A percentile compares a stretch with the other conserved stretches of the same genome.
These are phyloP conservation scores for Leishmania major DNA, from an alignment of 208 protist genomes.

Conservation along the genomic window DNA sequence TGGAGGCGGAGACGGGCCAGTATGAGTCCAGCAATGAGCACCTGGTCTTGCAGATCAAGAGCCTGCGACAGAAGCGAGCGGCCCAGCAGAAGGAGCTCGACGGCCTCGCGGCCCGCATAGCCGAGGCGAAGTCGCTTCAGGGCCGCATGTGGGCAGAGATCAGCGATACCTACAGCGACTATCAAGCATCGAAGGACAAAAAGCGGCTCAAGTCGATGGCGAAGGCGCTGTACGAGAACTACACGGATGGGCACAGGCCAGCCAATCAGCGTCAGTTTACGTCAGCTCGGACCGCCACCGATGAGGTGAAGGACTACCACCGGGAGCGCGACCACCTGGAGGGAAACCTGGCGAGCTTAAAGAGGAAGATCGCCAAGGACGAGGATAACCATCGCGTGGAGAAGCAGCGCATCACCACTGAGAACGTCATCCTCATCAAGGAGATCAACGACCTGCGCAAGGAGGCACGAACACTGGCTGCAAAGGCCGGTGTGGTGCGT, in stretches of 20 bases:
- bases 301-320: slow-evolving; percentile 95
- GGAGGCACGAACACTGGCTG: slow-evolving; percentile 90
- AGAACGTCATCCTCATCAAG: slow-evolving; percentile 95
- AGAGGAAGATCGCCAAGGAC: slow-evolving; percentile 95
- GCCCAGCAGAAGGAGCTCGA: slow-evolving; percentile 93
- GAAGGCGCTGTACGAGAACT: slow-evolving; percentile 93
- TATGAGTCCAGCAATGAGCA: slow-evolving; percentile 94
- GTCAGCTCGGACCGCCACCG: slow-evolving; percentile 72
- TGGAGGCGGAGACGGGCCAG: slow-evolving; percentile 93
- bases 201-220: slow-evolving; percentile 91
- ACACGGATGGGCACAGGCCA: slow-evolving; percentile 58
- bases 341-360: slow-evolving; percentile 92
- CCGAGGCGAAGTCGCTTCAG: slow-evolving; percentile 81
- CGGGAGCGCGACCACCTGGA: slow-evolving; percentile 96
- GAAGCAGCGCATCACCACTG: slow-evolving; percentile 92
- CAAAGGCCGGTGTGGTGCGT: slow-evolving; percentile 60
- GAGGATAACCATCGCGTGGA: slow-evolving; percentile 92
- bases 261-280: slow-evolving; percentile 39
- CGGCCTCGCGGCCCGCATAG: slow-evolving; percentile 65
- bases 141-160: slow-evolving; percentile 91
- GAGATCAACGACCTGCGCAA: slow-evolving; percentile 97
- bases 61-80: slow-evolving; percentile 93
- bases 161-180: slow-evolving; percentile 66
- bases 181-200: slow-evolving; percentile 37
- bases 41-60: slow-evolving; percentile 93